Evolutionary conservation across 1,139 yeast species (phyloP).

Genomic region (Geotrichum armillariae): DNA sequence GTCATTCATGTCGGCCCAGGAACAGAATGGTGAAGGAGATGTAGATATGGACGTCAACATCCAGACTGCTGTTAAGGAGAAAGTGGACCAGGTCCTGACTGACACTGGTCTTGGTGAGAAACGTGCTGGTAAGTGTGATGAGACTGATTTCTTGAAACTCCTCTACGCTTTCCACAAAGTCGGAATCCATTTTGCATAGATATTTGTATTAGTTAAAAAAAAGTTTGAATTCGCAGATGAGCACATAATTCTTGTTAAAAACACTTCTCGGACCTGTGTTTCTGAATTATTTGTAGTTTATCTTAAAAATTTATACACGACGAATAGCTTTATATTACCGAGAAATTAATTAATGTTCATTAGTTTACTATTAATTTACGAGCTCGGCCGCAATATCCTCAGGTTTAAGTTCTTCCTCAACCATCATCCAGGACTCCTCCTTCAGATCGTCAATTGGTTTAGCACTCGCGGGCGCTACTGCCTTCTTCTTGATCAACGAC

Average conservation of each 20-base stretch:
- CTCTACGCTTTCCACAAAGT: constrained; percentile 95
- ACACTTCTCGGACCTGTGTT: too few species aligned
- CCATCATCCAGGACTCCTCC: constrained; percentile 1
- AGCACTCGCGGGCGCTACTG: background rate
- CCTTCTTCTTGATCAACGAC: constrained; percentile 26
- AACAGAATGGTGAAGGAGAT: constrained; percentile 12
- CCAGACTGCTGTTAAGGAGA: constrained; percentile 14
- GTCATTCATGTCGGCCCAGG: constrained; percentile 62
- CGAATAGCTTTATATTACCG: too few species aligned
- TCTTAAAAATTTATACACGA: too few species aligned
- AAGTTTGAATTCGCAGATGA: background rate
- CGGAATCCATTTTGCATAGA: constrained; percentile 90
- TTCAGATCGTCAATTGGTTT: background rate
- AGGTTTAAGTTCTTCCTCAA: background rate
- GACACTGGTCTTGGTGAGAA: constrained; percentile 75
- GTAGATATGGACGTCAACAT: constrained; percentile 29
- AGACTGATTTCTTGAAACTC: constrained; percentile 84
- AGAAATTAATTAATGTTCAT: too few species aligned
- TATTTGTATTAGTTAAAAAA: background rate
- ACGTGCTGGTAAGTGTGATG: constrained; percentile 93
- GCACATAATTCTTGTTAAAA: too few species aligned
- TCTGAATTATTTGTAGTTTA: too few species aligned
- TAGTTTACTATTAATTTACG: too few species aligned
- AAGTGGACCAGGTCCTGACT: constrained; percentile 50
- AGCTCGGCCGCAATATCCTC: background rate